phyloP scores from a whole-genome alignment of 2,329 filamentous ascomycete species.

The Aspergillus calidoustus region DNA sequence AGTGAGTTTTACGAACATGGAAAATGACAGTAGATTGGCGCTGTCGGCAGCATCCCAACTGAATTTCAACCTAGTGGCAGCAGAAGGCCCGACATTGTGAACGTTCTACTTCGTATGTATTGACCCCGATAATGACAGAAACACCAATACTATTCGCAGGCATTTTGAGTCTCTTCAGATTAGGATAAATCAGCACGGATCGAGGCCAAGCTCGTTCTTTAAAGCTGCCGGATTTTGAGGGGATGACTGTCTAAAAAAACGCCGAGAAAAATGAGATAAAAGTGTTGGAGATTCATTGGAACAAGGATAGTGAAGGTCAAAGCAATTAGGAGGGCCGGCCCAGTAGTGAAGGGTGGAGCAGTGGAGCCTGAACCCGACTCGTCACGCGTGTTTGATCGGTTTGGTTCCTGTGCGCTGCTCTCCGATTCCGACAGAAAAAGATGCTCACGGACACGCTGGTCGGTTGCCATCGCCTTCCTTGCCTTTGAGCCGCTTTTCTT shows the following conservation, averaged over 20 bases:
- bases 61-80: neutral
- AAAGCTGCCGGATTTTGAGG: neutral
- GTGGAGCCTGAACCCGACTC: neutral
- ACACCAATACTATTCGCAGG: neutral
- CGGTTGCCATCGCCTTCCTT: constrained; percentile 6
- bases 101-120: neutral
- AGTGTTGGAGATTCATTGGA: neutral
- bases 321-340: neutral
- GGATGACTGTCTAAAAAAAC: neutral
- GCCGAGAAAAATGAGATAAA: neutral
- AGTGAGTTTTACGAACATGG: neutral
- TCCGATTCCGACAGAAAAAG: constrained; percentile 18
- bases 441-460: constrained; percentile 20
- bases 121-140: too few relatives aligned
- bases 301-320: neutral
- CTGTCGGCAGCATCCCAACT: neutral
- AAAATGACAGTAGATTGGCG: neutral
- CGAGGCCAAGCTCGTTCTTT: neutral
- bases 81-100: neutral
- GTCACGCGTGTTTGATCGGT: constrained; percentile 24
- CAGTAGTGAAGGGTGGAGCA: neutral
- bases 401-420: constrained; percentile 23
- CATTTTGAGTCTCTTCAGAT: neutral
- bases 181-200: neutral
- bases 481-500: neutral